phyloP scores from a whole-genome alignment of 2,329 filamentous ascomycete species.

The Epichloe gansuensis region DNA sequence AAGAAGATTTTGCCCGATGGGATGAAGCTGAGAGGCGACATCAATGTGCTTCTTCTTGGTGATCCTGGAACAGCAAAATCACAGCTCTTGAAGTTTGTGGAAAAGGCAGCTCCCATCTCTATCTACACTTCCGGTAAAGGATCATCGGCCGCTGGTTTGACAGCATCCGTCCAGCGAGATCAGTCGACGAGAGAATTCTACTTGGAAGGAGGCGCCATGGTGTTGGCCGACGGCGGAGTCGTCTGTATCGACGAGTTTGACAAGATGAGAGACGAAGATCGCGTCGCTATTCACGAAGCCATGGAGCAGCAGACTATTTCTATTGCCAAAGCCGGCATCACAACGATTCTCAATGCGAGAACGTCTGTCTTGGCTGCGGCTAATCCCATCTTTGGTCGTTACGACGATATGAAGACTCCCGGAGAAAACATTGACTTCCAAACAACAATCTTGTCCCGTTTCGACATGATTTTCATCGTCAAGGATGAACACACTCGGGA shows the following conservation, averaged over 20 bases:
- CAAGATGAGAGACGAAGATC: constrained; percentile 98
- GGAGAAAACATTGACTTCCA: constrained; percentile 99
- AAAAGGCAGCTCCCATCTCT: constrained; percentile 89
- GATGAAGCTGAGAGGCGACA: constrained; percentile 95
- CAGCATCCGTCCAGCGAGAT: constrained; percentile 90
- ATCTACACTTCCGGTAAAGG: constrained; percentile 99
- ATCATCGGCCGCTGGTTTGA: constrained; percentile 93
- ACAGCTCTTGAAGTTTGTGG: constrained; percentile 91
- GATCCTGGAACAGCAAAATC: constrained; percentile 98
- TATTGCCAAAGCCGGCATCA: constrained; percentile 96
- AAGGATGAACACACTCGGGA: constrained; percentile 84
- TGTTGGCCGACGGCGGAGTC: constrained; percentile 89
- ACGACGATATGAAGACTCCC: constrained; percentile 94
- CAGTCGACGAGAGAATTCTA: constrained; percentile 91
- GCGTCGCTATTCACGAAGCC: constrained; percentile 96
- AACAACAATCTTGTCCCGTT: constrained; percentile 93
- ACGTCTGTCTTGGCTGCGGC: constrained; percentile 92
- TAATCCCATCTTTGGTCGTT: constrained; percentile 94
- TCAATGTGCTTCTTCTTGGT: constrained; percentile 92
- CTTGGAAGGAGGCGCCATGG: constrained; percentile 96
- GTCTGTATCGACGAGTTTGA: constrained; percentile 99
- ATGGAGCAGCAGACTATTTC: constrained; percentile 99
- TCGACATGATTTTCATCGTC: constrained; percentile 99
- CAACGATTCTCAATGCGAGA: constrained; percentile 89
- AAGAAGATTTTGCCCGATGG: constrained; percentile 97